Conservation (phyloP, 768 basidiomycete genomes). For the Trametopsis cervina region DNA sequence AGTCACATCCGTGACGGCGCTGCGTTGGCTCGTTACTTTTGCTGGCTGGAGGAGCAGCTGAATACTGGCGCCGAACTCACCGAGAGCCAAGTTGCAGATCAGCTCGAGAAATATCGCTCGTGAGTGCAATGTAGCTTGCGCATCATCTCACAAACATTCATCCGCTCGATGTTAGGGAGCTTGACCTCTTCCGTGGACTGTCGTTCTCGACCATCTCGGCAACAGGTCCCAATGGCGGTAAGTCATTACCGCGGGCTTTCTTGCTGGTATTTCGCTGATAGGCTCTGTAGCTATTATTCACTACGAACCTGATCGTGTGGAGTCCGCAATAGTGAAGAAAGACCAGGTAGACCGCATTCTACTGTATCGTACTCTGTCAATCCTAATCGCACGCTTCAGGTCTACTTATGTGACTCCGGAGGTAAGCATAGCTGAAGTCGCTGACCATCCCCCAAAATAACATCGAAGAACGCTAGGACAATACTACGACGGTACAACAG, state of each 20-base stretch:
- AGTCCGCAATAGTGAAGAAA: conserved; percentile 68
- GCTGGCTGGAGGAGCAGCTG: conserved; percentile 90
- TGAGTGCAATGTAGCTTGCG: conserved; percentile 33
- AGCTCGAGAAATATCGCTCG: conserved; percentile 78
- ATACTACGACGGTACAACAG: conserved; percentile 91
- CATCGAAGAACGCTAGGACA: conserved; percentile 66
- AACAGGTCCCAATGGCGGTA: conserved; percentile 87
- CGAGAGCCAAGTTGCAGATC: conserved; percentile 75
- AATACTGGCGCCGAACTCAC: conserved; percentile 51
- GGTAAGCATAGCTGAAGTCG: no score
- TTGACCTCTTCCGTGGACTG: conserved; percentile 74
- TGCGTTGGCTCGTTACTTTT: conserved; percentile 83
- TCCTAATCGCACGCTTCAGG: conserved; percentile 23
- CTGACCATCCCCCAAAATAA: no score
- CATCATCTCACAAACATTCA: no score
- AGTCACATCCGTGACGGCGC: conserved; percentile 86
- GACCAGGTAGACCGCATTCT: conserved; percentile 64
- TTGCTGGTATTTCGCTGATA: no score
- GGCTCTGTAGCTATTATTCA: conserved; percentile 75
- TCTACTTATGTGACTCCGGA: conserved; percentile 85
- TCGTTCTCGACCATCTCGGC: conserved; percentile 93
- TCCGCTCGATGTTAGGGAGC: no score
- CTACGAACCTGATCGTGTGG: conserved; percentile 71
- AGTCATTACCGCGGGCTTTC: no score
- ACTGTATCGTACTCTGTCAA: neutral